Percentiles rank a stretch among this genome's conserved stretches.
phyloP scores from a whole-genome alignment of 164 flowering plant genomes.

The Chimonanthus salicifolius region DNA sequence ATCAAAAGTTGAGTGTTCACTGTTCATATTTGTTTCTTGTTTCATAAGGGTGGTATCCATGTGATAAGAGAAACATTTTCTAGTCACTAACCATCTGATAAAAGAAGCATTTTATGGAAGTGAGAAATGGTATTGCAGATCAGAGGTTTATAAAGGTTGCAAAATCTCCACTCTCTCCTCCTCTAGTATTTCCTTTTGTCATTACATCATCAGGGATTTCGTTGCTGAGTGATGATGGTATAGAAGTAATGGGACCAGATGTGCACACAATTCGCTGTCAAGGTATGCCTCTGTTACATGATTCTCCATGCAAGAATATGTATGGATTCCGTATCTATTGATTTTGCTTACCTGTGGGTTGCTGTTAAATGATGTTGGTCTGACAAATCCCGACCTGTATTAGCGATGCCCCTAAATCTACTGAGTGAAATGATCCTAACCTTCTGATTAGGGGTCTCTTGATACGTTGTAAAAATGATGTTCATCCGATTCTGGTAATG shows the following conservation, averaged over 20 bases:
- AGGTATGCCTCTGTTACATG: slow-evolving; percentile 34
- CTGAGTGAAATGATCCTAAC: too few species aligned
- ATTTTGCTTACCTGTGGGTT: background rate
- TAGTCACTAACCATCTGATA: background rate
- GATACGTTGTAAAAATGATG: background rate
- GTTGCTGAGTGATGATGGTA: slow-evolving; percentile 50
- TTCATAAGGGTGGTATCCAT: background rate
- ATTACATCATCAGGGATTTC: slow-evolving; percentile 62
- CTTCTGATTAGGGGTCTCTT: background rate
- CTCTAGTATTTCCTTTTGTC: slow-evolving; percentile 54
- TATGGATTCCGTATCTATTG: background rate
- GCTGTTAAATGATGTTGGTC: background rate
- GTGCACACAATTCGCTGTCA: slow-evolving; percentile 53
- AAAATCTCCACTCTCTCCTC: slow-evolving; percentile 82
- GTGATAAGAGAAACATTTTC: background rate
- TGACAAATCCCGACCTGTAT: background rate
- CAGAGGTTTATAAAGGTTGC: slow-evolving; percentile 71
- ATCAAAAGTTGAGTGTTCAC: background rate
- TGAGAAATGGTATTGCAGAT: slow-evolving; percentile 35
- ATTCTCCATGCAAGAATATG: background rate
- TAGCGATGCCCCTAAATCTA: background rate
- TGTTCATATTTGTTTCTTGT: background rate
- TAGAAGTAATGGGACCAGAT: slow-evolving; percentile 54
- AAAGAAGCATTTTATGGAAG: background rate
- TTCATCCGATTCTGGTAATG: too few species aligned